phyloP scores from a whole-genome alignment of 768 basidiomycete species.

The Collybia mongolica region DNA sequence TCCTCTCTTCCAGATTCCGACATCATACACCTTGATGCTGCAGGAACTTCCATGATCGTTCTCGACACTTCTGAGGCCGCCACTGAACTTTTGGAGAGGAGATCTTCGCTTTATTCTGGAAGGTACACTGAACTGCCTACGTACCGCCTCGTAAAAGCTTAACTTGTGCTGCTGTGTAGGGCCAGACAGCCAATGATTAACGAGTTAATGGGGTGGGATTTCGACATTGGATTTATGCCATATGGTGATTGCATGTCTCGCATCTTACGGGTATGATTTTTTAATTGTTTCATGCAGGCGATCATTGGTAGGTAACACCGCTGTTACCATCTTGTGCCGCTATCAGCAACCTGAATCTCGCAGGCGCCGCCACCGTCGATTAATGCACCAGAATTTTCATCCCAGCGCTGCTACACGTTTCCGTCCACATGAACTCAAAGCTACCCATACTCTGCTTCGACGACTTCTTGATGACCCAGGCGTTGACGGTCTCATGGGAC shows the following conservation, averaged over 20 bases:
- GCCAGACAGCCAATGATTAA: conserved; percentile 10
- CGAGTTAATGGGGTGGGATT: conserved; percentile 12
- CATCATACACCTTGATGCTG: conserved; percentile 19
- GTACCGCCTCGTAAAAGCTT: no score
- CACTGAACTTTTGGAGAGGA: conserved; percentile 20
- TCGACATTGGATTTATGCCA: conserved; percentile 6
- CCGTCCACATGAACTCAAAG: conserved; percentile 17
- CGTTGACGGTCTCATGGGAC: conserved; percentile 4
- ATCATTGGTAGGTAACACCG: neutral
- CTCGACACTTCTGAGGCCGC: conserved; percentile 18
- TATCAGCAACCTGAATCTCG: neutral
- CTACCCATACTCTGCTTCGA: conserved; percentile 20
- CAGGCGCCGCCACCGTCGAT: conserved; percentile 22
- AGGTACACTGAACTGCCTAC: conserved; percentile 9
- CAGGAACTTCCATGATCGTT: conserved; percentile 18
- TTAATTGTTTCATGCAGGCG: neutral
- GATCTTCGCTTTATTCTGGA: conserved; percentile 17
- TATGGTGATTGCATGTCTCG: neutral
- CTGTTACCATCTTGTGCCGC: no score
- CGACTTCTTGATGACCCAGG: conserved; percentile 17
- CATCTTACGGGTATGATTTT: no score
- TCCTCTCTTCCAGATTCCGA: conserved; percentile 6
- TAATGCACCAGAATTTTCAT: conserved; percentile 23
- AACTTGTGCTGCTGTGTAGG: neutral
- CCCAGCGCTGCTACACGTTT: conserved; percentile 12